Evolutionary conservation across 169 alveolate genomes (phyloP).

Genomic region (Eimeria falciformis): DNA sequence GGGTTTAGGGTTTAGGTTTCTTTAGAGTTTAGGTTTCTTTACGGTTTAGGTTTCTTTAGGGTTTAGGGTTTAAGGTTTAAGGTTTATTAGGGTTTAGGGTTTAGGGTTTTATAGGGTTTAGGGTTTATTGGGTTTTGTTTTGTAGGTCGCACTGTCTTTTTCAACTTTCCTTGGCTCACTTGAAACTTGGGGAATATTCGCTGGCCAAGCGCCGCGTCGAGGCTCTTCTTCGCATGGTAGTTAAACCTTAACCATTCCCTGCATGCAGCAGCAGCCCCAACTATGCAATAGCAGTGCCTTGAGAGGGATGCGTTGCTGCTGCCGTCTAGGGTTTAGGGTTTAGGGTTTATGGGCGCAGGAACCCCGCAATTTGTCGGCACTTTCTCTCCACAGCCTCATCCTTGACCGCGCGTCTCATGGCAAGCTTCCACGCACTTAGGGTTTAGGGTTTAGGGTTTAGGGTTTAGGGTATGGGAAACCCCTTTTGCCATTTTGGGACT

Average conservation of each 20-base stretch:
- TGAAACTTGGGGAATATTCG: constrained; percentile 78
- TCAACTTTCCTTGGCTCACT: constrained; percentile 73
- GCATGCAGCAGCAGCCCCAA: no score
- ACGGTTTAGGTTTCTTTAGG: not conserved
- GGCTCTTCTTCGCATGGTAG: constrained; percentile 75
- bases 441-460: not conserved
- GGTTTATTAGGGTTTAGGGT: not conserved
- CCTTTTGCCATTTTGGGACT: no score
- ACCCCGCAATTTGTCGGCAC: constrained; percentile 79
- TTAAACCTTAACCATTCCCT: not conserved
- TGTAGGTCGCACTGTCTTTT: constrained; percentile 78
- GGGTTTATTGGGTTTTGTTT: not conserved
- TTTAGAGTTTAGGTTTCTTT: not conserved
- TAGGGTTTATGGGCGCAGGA: constrained; percentile 73
- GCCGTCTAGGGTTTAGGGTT: not conserved
- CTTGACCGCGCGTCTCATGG: constrained; percentile 80
- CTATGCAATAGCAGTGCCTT: no score
- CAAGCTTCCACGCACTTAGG: no score
- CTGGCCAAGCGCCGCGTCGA: constrained; percentile 79
- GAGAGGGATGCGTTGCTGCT: not conserved
- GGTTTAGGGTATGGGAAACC: constrained; percentile 7
- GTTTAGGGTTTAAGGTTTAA: not conserved
- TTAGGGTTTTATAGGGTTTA: not conserved
- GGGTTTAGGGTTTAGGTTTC: constrained; percentile 10
- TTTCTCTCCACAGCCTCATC: constrained; percentile 78